Evolutionary conservation across 129 eudicot genomes (phyloP), one percentile per base, ranked within the genome.

Genomic region (Chrysanthemum makinoi): DNA sequence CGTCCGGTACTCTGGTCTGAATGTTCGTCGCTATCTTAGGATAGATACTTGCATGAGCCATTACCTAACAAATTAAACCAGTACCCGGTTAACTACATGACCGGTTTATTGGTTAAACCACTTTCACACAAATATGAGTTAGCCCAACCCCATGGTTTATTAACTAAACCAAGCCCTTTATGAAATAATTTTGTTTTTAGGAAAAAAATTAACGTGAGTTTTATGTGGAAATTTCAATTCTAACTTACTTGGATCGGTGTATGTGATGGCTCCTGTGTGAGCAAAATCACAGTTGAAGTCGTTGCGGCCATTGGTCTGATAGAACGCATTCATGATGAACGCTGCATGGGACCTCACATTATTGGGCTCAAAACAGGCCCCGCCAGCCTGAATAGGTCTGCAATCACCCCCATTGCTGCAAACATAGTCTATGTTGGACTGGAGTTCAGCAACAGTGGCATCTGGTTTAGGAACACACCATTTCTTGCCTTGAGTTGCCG

Each of bases 351-450:
- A 61, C 72, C 84, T 65, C 5, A 85, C 81, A 6, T 69, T 85
- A 82, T 83, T 83, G 33, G 98, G 95, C 26, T 80, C 39, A 55
- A 87, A 93, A 55, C 98, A 93, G 10, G 88, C 69, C 17, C 98
- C 98, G 4, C 95, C 98, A 0, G 88, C 64, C 58, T 93, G 96
- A 58, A 93, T 83, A 10, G 95, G 90, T 26, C 43, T 60, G 70
- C 98, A 93, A 77, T 87, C 87, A 2, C 81, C 62, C 14, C 98
- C 98, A 10, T 80, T 85, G 80, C 89, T 89, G 83, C 98, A 93
- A 7, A 83, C 95, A 11, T 85, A 93, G 84, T 89, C 80, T 11
- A 93, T 77, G 72, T 87, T 87, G 10, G 80, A 71, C 77, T 89
- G 98, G 10, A 93, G 79, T 59, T 80, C 81, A 5, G 92, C 90